Evolutionary conservation across 192 early-diverging fungal genomes (phyloP), one percentile per base, ranked within the genome.

Genomic region (Coemansia sp.): DNA sequence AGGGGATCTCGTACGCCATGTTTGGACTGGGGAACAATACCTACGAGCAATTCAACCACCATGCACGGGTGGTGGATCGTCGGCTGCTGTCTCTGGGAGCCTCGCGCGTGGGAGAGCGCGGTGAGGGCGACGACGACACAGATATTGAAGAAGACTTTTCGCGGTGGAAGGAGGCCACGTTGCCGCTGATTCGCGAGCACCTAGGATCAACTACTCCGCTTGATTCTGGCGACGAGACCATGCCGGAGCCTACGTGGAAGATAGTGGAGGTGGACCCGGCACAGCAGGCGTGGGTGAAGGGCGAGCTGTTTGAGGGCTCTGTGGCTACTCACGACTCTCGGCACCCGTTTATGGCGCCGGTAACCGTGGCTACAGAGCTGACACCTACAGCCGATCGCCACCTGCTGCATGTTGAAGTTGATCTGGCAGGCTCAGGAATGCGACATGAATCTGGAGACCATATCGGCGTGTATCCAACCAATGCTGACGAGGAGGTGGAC

Each of bases 41-140:
- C 6, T 81, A 81, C 55, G 79, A 81, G 68, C 68, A 71, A 62
- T 99, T 89, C 75, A 93, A 97, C 69, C 84, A 87, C 58, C 88
- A 95, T 38, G 82, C 79, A 28, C 81, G 90, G 23, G 70, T 82
- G 6, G 58, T 93, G 15, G 88, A 93, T 55, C 76, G 69, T 20
- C 80, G 82, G 20, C 60, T 97, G 58, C 53, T 49, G n/a, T 66
- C 74, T 20, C 69, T 93, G 44, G 94, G 94, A 12, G 94, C 88
- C 10, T 69, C 50, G 18, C 82, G 89, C 10, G 68, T 97, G 34
- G 87, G 86, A 48, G 81, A 83, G 48, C 75, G 80, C 40, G 97
- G 97, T 37, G 94, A 96, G 70, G 97, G 97, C 53, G 97, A 99
- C 80, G 97, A 99, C 70, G 94, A 99, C 71, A 84, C 84, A 39